Evolutionary conservation across 495 filamentous ascomycete genomes (phyloP).

Genomic region (Bathelium albidoporum): DNA sequence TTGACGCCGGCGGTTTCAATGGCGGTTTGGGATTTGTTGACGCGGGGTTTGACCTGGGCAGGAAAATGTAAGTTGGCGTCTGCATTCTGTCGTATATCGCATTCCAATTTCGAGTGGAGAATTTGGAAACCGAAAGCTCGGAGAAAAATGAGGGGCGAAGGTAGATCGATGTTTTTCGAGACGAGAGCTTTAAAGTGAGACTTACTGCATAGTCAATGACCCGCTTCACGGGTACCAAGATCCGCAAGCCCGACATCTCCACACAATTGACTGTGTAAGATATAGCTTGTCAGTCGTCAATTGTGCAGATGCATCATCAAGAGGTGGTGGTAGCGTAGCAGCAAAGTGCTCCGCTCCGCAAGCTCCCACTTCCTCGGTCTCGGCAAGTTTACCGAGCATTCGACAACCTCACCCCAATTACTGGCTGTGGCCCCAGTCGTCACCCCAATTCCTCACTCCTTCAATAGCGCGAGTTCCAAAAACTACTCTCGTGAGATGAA

Average conservation of each 20-base stretch:
- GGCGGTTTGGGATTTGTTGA: constrained; percentile 91
- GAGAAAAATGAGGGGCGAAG: neutral
- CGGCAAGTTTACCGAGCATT: neutral
- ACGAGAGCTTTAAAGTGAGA: constrained; percentile 14
- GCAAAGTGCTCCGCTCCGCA: constrained; percentile 3
- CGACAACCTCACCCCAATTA: neutral
- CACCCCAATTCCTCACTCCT: neutral
- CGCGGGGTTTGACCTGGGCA: constrained; percentile 82
- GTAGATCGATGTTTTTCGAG: neutral
- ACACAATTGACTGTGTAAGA: neutral
- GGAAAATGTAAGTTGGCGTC: neutral
- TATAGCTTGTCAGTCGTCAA: neutral
- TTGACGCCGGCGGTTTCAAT: constrained; percentile 88
- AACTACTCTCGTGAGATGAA: too few relatives aligned
- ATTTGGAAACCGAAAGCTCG: neutral
- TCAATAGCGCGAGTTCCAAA: neutral
- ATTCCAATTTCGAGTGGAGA: neutral
- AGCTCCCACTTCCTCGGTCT: neutral
- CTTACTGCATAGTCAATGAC: constrained; percentile 98
- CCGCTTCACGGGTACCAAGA: constrained; percentile 92
- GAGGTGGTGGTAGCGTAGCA: too few relatives aligned
- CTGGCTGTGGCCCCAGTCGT: neutral
- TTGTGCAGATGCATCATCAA: too few relatives aligned
- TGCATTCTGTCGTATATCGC: neutral
- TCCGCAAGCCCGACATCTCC: constrained; percentile 72